Base-by-base conservation (phyloP, 2,329 filamentous ascomycete genomes). In the Macrophomina phaseolina region DNA sequence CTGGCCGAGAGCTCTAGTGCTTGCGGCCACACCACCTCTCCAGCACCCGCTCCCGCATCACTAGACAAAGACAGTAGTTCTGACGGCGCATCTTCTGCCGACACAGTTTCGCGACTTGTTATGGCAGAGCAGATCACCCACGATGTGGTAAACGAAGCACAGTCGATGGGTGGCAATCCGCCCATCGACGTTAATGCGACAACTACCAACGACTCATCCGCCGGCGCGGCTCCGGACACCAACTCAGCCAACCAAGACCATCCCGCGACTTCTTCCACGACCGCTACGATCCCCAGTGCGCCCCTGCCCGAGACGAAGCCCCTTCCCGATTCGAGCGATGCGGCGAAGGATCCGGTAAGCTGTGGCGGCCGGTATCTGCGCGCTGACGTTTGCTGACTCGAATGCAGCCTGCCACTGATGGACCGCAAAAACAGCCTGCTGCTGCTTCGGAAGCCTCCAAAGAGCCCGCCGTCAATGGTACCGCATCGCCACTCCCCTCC, bases 131-230 rank as follows among this genome's bases (percentile, higher is more conserved):
- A 87, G 86, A 86, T 81, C 78, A 83, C 82, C 85, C 87, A 88
- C 81, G 85, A 90, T 90, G 87, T 89, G 87, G 87, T 89, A 88
- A 87, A 87, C 83, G 84, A 88, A 85, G 83, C 86, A 83, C 83
- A 84, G 87, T 89, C 87, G 87, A 83, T 86, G 82, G 86, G 86
- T 84, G 85, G 83, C 78, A 78, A 80, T 78, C 83, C 84, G 83
- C 84, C 86, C 82, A 86, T 87, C 86, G 87, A 87, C 86, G 86
- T 83, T 81, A 83, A 84, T 88, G 86, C 85, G 84, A 84, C 82
- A 83, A 84, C 81, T 81, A 82, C 83, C 80, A 82, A 81, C 79
- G 80, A 82, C 72, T 73, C 73, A 74, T 75, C 82, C 83, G 84
- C 84, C 83, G 81, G 80, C 81, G 73, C 74, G 73, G 76, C 76